These are phyloP conservation scores for Phylloporus arenicola DNA, from an alignment of 768 basidiomycete genomes.

Conservation along the genomic window DNA sequence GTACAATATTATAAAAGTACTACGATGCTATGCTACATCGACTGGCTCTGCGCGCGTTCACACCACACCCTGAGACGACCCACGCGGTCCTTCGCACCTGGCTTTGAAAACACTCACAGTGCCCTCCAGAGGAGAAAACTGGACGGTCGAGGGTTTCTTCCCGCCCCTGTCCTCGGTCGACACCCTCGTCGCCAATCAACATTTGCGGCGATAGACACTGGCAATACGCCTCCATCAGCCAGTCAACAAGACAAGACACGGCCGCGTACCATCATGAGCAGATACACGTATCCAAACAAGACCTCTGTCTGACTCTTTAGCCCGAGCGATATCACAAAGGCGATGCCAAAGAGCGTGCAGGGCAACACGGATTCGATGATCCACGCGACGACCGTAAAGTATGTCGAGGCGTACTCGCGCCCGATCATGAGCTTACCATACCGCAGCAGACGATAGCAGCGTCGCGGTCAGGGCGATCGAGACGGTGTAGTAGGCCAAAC, in stretches of 20 bases:
- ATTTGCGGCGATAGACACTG: conserved; percentile 13
- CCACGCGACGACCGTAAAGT: conserved; percentile 3
- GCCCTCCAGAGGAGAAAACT: conserved; percentile 2
- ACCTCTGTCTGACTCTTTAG: background rate
- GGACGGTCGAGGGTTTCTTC: conserved; percentile 4
- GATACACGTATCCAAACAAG: background rate
- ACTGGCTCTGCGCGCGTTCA: no score
- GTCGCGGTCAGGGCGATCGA: conserved; percentile 1
- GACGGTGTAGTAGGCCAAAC: conserved; percentile 1
- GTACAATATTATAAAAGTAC: no score
- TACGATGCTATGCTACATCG: no score
- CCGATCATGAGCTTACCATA: conserved; percentile 1
- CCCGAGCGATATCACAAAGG: conserved; percentile 5
- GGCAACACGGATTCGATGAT: conserved; percentile 17
- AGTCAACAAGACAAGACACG: no score
- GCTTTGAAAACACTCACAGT: no score
- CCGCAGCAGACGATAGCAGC: conserved; percentile 6
- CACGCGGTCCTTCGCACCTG: no score
- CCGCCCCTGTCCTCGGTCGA: conserved; percentile 1
- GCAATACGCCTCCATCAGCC: background rate
- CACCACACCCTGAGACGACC: no score
- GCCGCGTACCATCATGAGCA: background rate
- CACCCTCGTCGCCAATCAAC: conserved; percentile 11
- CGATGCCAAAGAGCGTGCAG: conserved; percentile 5
- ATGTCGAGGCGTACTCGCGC: conserved; percentile 1